These are phyloP conservation scores for Yamadazyma jaroonii DNA, from an alignment of 1,139 yeast genomes.

Conservation along the genomic window DNA sequence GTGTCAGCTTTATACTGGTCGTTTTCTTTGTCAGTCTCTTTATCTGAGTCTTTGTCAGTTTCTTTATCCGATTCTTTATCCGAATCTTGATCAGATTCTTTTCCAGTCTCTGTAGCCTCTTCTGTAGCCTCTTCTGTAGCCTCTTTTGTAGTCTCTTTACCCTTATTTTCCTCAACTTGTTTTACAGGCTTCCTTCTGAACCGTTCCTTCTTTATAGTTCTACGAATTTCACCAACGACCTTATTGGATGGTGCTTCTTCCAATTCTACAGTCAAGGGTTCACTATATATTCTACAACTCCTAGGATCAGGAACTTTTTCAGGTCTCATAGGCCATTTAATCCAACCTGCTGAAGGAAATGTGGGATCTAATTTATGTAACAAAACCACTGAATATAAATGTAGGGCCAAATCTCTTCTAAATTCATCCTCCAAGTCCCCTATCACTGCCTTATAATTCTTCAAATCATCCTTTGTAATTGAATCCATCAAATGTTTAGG, in stretches of 20 bases:
- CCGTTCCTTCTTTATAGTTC: no score
- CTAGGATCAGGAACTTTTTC: constrained; percentile 37
- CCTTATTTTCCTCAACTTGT: no score
- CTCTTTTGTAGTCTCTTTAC: background rate
- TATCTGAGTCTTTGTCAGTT: no score
- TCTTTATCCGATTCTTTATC: background rate
- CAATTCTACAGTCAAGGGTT: constrained; percentile 14
- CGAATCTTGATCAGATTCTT: constrained; percentile 1
- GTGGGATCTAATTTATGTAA: constrained; percentile 35
- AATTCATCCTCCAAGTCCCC: constrained; percentile 39
- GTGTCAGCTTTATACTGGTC: no score
- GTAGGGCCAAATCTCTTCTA: constrained; percentile 48
- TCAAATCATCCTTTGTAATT: constrained; percentile 1
- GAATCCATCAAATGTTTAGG: background rate
- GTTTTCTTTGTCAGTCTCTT: no score
- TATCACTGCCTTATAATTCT: no score
- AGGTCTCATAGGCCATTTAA: constrained; percentile 45
- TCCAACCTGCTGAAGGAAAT: constrained; percentile 39
- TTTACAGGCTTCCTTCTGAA: no score
- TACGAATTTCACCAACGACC: background rate
- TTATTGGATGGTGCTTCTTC: background rate
- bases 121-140: background rate
- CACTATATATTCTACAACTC: constrained; percentile 13
- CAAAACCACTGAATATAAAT: constrained; percentile 47
- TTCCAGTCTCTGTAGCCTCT: background rate